Base-by-base conservation (phyloP, 352 stramenopile genomes). In the Globisporangium acanthophoron region DNA sequence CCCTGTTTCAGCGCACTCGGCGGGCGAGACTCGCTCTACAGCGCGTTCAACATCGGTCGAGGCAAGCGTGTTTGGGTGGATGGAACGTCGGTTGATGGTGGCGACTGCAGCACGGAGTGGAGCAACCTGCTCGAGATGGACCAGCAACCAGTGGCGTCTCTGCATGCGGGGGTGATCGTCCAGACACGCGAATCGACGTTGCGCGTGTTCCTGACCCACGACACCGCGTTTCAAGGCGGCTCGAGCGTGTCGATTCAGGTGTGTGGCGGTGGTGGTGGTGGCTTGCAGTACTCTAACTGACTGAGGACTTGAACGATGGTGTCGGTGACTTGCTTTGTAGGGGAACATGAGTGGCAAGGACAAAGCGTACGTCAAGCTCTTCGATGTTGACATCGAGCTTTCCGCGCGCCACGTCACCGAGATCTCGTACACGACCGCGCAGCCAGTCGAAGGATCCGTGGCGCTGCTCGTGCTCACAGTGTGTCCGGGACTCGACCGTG, bases 331-430 rank as follows among this genome's bases (percentile, higher is more conserved):
- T n/a, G 46, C 39, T 61, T n/a, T 4, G 4, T 43, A 78, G 65
- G 70, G 70, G n/a, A 59, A 64, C 56, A 56, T 76, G 58, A 35
- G 55, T 44, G 59, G 59, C 16, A 61, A 56, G 3, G 67, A 76
- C 47, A 76, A 76, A 20, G 58, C 60, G 24, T 78, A 75, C 54
- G 70, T 76, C 37, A 78, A 78, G 57, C 67, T 78, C 44, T 76
- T 70, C 24, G 70, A 76, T 21, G 65, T 70, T 9, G 70, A 78
- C 39, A 69, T 78, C 27, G 70, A 67, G 54, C 71, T 78, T 12
- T 74, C 65, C 13, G 55, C 67, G 41, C 65, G 67, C 44, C 67
- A 64, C 12, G 57, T 75, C 46, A 67, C 72, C 52, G 61, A 76
- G 53, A 62, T 78, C 40, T 72, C 65, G 41, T 78, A 74, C 52